Conservation (phyloP, 2,329 filamentous ascomycete genomes). For the Colletotrichum sp. region DNA sequence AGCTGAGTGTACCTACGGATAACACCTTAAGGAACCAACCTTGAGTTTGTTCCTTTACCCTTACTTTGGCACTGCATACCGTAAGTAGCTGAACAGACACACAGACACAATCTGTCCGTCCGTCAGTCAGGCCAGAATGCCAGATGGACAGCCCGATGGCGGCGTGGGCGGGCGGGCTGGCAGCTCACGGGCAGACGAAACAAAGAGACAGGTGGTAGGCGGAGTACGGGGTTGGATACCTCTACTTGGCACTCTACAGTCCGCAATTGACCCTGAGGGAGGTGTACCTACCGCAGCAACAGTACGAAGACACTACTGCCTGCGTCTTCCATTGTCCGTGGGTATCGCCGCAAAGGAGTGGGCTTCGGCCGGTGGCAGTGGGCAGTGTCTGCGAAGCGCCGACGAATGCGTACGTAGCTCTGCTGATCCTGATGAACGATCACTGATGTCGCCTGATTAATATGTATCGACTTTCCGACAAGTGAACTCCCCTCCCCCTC, state of each 20-base stretch:
- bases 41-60: neutral
- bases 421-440: neutral
- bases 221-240: neutral
- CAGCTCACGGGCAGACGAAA: neutral
- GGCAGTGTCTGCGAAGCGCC: conserved; percentile 7
- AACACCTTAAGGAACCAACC: neutral
- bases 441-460: neutral
- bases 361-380: neutral
- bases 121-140: neutral
- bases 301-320: neutral
- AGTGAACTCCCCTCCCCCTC: neutral
- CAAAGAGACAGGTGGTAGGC: neutral
- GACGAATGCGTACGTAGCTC: conserved; percentile 3
- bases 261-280: neutral
- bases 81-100: neutral
- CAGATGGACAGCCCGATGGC: neutral
- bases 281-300: neutral
- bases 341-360: neutral
- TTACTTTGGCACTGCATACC: neutral
- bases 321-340: neutral
- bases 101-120: neutral
- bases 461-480: neutral
- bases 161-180: neutral
- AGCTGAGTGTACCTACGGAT: neutral
- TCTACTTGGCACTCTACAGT: neutral